Evolutionary conservation across 495 filamentous ascomycete species (phyloP).

Genomic region (Penicillium crystallinum): DNA sequence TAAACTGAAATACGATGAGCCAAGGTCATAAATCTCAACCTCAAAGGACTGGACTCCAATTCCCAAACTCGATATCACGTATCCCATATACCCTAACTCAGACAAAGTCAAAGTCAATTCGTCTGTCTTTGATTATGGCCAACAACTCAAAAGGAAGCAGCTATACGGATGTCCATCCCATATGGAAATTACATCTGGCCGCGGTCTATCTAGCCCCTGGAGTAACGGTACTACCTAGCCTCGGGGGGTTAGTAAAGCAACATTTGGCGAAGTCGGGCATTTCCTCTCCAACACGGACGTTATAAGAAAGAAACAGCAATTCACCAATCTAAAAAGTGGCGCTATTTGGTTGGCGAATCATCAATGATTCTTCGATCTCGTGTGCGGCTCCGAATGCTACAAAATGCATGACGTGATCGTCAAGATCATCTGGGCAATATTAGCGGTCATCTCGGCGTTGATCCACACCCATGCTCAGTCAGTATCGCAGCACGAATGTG

Average conservation of each 20-base stretch:
- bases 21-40: background rate
- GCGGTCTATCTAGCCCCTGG: background rate
- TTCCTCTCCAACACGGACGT: background rate
- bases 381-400: background rate
- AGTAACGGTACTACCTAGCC: background rate
- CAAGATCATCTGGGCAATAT: slow-evolving; percentile 8
- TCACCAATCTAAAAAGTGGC: background rate
- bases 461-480: slow-evolving; percentile 9
- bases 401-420: slow-evolving; percentile 10
- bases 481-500: slow-evolving; percentile 14
- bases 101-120: background rate
- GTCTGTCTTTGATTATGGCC: background rate
- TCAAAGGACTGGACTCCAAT: background rate
- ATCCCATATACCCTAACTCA: background rate
- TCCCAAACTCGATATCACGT: background rate
- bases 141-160: background rate
- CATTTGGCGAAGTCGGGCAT: background rate
- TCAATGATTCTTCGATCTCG: background rate
- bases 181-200: background rate
- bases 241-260: background rate
- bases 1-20: background rate
- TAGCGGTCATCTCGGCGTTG: background rate
- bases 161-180: background rate
- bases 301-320: background rate
- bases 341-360: background rate